Evolutionary conservation across 2,329 filamentous ascomycete genomes (phyloP).

Genomic region (Blastomyces gilchristii): DNA sequence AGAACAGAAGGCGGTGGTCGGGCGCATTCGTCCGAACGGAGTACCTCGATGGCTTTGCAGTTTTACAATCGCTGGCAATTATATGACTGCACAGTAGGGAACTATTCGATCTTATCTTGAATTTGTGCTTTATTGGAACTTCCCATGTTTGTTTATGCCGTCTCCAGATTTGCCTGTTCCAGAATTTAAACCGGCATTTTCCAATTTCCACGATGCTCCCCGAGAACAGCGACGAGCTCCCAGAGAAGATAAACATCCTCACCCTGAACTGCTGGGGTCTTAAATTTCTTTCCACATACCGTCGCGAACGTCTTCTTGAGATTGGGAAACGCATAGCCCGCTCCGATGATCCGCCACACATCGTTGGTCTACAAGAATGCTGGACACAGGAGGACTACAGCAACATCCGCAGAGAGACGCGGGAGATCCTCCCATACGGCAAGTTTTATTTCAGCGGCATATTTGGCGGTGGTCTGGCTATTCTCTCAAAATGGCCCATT

Average conservation of each 20-base stretch:
- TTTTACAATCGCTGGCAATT: not conserved
- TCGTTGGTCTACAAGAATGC: conserved; percentile 91
- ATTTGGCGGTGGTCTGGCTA: conserved; percentile 80
- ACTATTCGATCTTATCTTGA: not conserved
- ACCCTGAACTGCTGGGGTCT: conserved; percentile 97
- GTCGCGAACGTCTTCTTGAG: conserved; percentile 65
- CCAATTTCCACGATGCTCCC: conserved; percentile 5
- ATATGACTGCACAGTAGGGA: not conserved
- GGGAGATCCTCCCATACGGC: conserved; percentile 67
- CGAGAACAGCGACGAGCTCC: conserved; percentile 16
- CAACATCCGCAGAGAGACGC: conserved; percentile 62
- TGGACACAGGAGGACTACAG: conserved; percentile 81
- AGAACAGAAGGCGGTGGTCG: conserved; percentile 20
- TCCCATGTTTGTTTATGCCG: not conserved
- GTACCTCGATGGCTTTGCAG: too few relatives aligned
- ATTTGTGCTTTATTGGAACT: not conserved
- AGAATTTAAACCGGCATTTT: not conserved
- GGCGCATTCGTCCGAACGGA: not conserved
- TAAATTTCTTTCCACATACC: conserved; percentile 70
- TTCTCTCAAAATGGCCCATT: conserved; percentile 86
- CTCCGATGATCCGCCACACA: conserved; percentile 59
- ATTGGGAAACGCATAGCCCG: conserved; percentile 71
- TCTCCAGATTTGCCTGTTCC: not conserved
- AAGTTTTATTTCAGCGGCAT: conserved; percentile 90
- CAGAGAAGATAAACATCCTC: conserved; percentile 61